Evolutionary conservation across 208 protist genomes (phyloP), one percentile per base, ranked within the genome.

Genomic region (Acanthamoeba rhysodes): DNA sequence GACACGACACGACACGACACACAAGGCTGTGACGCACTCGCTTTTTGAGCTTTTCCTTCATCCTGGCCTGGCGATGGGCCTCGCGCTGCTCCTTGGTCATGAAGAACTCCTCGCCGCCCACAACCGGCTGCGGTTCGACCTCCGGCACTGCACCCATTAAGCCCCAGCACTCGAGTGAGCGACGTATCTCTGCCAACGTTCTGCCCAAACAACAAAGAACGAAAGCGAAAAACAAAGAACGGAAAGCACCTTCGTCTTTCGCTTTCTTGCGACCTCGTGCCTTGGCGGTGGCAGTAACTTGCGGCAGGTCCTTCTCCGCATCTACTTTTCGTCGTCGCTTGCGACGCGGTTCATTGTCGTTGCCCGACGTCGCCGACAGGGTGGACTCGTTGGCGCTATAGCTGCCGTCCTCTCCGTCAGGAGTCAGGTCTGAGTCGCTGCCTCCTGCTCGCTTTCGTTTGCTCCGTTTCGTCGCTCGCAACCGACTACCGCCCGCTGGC

Each of bases 31-130:
- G 2, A n/a, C 68, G 34, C 45, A 80, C 72, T 29, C 41, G 8
- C n/a, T 80, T 80, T 29, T 80, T 80, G 2, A 80, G 72, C 41
- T 50, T 24, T 45, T 80, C 72, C 20, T 80, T 80, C 32, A 80
- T 34, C 34, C n/a, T 80, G 41, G 32, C 32, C 41, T 45, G 72
- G 72, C 72, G 72, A 48, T 80, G 72, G 12, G 32, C 72, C 22
- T 80, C 72, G 34, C 41, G 29, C 32, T 80, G 72, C 4, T 48
- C 72, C 41, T 80, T 80, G 16, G 72, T 80, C 72, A 80, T 80
- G 41, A 80, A 80, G 32, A 80, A 80, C 72, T 80, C 72, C 22
- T 80, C 18, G 72, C 72, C 32, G 41, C 4, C 72, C 14, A 80
- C 27, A 2, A 32, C 32, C 22, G 72, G 72, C 41, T 37, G 72